Conservation (phyloP, 2,329 filamentous ascomycete species). For the Talaromyces sp. region DNA sequence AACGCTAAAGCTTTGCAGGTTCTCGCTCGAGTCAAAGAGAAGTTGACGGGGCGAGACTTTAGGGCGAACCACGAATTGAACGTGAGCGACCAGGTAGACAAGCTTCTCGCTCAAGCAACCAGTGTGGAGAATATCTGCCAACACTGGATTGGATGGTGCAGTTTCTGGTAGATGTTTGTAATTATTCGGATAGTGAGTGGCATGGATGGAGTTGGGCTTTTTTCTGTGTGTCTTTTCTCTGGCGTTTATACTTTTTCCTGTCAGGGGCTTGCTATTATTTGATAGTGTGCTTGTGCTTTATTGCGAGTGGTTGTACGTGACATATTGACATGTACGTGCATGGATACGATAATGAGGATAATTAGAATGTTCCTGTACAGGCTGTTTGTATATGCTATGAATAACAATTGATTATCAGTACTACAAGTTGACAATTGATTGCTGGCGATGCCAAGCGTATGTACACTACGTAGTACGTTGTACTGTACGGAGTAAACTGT, state of each 20-base stretch:
- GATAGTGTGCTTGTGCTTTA: background rate
- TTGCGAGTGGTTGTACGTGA: background rate
- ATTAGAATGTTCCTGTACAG: background rate
- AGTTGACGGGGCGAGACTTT: slow-evolving; percentile 91
- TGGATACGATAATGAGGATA: background rate
- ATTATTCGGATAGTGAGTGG: slow-evolving; percentile 1
- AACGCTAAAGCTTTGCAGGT: slow-evolving; percentile 92
- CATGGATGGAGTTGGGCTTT: background rate
- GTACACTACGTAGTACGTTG: too few species aligned
- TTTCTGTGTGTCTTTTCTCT: background rate
- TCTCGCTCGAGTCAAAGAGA: slow-evolving; percentile 85
- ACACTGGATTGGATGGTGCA: slow-evolving; percentile 99
- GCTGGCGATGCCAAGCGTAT: too few species aligned
- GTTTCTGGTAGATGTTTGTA: slow-evolving; percentile 68
- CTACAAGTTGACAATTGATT: too few species aligned
- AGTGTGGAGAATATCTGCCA: slow-evolving; percentile 97
- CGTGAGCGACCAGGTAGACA: slow-evolving; percentile 84
- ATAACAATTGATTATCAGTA: background rate
- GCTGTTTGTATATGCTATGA: background rate
- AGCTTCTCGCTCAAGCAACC: slow-evolving; percentile 89
- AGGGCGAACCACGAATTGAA: slow-evolving; percentile 78
- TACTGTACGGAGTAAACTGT: too few species aligned
- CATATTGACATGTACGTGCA: background rate
- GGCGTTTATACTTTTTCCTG: slow-evolving; percentile 4
- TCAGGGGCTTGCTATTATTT: background rate